Conservation (phyloP, 768 basidiomycete genomes). For the Boletus tomentosulus region DNA sequence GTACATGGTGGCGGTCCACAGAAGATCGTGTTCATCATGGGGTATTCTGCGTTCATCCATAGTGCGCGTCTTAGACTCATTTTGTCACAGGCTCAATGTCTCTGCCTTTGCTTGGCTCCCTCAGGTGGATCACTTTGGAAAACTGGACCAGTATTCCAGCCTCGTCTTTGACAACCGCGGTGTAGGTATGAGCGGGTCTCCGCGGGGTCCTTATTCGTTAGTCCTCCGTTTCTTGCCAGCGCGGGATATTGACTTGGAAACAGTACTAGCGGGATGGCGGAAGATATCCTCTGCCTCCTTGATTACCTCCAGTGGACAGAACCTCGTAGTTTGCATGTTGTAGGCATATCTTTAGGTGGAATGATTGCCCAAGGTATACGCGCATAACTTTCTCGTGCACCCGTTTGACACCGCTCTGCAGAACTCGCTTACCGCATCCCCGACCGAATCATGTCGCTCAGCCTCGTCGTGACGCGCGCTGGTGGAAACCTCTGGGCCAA, state of each 20-base stretch:
- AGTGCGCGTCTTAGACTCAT: not conserved
- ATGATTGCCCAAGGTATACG: conserved; percentile 75
- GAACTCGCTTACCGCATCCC: conserved; percentile 69
- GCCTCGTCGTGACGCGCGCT: conserved; percentile 66
- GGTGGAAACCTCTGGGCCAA: conserved; percentile 57
- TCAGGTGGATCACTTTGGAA: conserved; percentile 64
- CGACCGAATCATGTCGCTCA: conserved; percentile 60
- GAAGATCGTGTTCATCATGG: conserved; percentile 78
- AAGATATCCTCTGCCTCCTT: conserved; percentile 63
- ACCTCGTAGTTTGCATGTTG: conserved; percentile 58
- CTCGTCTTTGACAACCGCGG: conserved; percentile 86
- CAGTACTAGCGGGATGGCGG: conserved; percentile 76
- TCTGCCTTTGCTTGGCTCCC: conserved; percentile 58
- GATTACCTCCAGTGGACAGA: conserved; percentile 70
- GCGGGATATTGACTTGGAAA: not conserved
- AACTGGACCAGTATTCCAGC: conserved; percentile 49
- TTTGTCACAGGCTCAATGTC: conserved; percentile 49
- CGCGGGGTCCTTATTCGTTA: conserved; percentile 74
- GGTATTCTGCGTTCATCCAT: conserved; percentile 30
- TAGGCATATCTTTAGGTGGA: conserved; percentile 75
- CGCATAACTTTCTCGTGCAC: not conserved
- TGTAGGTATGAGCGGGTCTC: conserved; percentile 69
- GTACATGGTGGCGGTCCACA: conserved; percentile 61
- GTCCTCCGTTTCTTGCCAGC: conserved; percentile 15
- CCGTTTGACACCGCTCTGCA: conserved; percentile 23